Evolutionary conservation across 371 early-diverging fungal species (phyloP), one percentile per base, ranked within the genome.

Genomic region (Mortierella sp.): DNA sequence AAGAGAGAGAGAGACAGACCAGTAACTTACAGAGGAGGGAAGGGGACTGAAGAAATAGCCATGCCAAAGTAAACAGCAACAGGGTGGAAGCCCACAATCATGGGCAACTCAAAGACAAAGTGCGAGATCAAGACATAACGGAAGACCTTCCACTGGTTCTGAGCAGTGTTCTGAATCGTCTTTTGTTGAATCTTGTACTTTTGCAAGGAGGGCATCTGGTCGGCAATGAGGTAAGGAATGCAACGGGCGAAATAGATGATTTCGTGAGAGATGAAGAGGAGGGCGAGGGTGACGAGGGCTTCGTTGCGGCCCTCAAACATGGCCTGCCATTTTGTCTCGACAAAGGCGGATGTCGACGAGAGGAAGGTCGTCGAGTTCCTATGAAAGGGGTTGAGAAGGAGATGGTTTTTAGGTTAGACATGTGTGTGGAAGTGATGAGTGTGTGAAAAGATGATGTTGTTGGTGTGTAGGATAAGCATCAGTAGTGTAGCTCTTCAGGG

Each of bases 21-120:
- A 0, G 24, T 72, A n/a, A 89, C 93, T 86, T 91, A 93, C 96
- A 93, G 92, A 57, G 90, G 84, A 26, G 98, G 98, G 88, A 98
- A 95, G 68, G 98, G 97, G 75, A 94, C 91, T 13, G 95, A 94
- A 16, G 91, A 83, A 58, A 97, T 92, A 28, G 94, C 90, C 94
- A 98, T 97, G 72, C 97, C 98, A 73, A 97, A 90, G 58, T 92
- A 79, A 80, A 91, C 91, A 26, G 96, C 97, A 79, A 94, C 83
- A 13, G 97, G 97, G 87, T 97, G 94, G 90, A 98, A 98, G 24
- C 90, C 87, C 63, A 96, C 91, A 89, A 97, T 95, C 90, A 97
- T 90, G 75, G 98, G 98, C 42, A 95, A 92, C 89, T 97, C 96
- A 79, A 95, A 92, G 44, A 93, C 47, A 83, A 96, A 92, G 78